These are phyloP conservation scores for Trypanosoma melophagium DNA, from an alignment of 208 protist genomes.

Conservation along the genomic window DNA sequence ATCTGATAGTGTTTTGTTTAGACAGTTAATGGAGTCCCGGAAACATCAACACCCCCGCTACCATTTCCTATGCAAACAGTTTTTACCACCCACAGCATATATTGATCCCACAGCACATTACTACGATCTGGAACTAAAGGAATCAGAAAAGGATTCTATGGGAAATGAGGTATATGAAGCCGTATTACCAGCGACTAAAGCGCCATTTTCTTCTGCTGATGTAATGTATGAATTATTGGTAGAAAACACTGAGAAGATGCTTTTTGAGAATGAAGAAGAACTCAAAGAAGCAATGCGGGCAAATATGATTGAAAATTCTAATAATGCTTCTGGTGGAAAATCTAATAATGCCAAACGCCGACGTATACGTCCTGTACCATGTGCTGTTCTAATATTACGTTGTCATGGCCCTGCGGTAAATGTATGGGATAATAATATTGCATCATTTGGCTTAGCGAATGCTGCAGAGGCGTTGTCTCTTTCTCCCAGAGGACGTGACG, in stretches of 20 bases:
- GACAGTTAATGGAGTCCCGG: constrained; percentile 45
- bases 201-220: constrained; percentile 36
- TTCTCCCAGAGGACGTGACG: not conserved
- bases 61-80: constrained; percentile 47
- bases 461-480: constrained; percentile 14
- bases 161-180: constrained; percentile 6
- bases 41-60: constrained; percentile 49
- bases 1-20: constrained; percentile 38
- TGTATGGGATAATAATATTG: not conserved
- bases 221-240: constrained; percentile 46
- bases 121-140: constrained; percentile 27
- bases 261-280: constrained; percentile 29
- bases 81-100: constrained; percentile 40
- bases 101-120: constrained; percentile 49
- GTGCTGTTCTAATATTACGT: constrained; percentile 46
- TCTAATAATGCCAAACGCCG: not conserved
- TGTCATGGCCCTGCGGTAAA: constrained; percentile 22
- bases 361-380: constrained; percentile 39
- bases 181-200: not conserved
- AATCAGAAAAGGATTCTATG: not conserved
- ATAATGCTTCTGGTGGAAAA: not conserved
- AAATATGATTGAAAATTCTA: not conserved
- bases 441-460: constrained; percentile 9
- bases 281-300: constrained; percentile 26
- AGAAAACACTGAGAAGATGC: constrained; percentile 27